Evolutionary conservation across 805 yeast genomes (phyloP), one percentile per base, ranked within the genome.

Genomic region (Priceomyces fermenticarens): DNA sequence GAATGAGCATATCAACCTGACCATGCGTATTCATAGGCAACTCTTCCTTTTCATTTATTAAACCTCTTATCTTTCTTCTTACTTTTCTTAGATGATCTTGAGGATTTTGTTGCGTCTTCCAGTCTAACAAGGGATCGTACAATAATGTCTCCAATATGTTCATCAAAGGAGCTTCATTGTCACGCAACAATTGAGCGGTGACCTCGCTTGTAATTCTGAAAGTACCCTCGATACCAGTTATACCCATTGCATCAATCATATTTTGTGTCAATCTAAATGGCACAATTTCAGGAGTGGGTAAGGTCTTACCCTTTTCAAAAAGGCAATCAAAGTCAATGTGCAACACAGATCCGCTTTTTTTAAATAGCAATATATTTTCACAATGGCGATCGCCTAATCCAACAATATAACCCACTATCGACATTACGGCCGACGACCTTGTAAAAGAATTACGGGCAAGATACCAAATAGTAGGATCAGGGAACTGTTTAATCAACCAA

Each of bases 311-410:
- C 57, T 91, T 93, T 43, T 91, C 98, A 55, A 95, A 93, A 32
- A 93, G 68, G 66, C 98, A 91, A 57, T 95, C 98, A 61, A 93
- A 93, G 63, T 95, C 99, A 41, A 93, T 97, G 60, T 93, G 99
- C 46, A 93, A 63, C 0, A 88, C 79, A 7, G 80, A 80, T 1
- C 99, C 99, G 3, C 82, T 76, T 32, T 72, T 76, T 45, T 83
- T 83, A 52, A 82, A 76, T 30, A 91, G 67, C 40, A 93, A 63
- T 14, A 93, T 79, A 55, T 93, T 93, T 55, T 93, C 99, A 51
- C 96, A 85, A 58, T 93, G 99, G 30, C 99, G 73, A 62, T 93
- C 99, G 16, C 99, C 99, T 37, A 93, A 72, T 7, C 99, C 99
- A 20, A 93, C 71, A 35, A 93, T 80, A 57, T 87, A 88, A 0